Base-by-base conservation (phyloP, 177 flowering plant genomes). In the Telopea speciosissima region DNA sequence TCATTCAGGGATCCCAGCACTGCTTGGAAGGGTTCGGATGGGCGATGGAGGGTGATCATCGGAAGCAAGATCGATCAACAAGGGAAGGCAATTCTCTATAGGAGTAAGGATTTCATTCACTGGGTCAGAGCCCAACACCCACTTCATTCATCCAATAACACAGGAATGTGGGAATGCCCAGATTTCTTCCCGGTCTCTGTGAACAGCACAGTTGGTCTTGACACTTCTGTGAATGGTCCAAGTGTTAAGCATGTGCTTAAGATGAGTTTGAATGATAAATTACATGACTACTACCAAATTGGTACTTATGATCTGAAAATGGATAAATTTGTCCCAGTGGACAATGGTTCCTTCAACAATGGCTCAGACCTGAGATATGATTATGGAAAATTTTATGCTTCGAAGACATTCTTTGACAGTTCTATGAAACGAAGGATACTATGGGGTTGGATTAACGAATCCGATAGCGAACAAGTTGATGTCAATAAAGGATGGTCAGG, bases 341-440 rank as follows among this genome's bases (percentile, higher is more conserved):
- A 83, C 62, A 17, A 36, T 25, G 79, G 73, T 3, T 79, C 80
- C 0, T 72, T 79, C 6, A 75, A 79, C n/a, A 52, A 40, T 24
- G 76, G 64, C 21, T 25, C 75, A 21, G 83, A 81, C 7, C 67
- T 83, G 58, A 80, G 85, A 52, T 78, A 76, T 65, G 85, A 80
- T 70, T 83, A 84, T 73, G 87, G 87, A 7, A 84, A 84, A 68
- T 82, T 72, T 69, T 85, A 85, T 65, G 88, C 83, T 28, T 85
- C 86, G 1, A 85, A 85, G 69, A 75, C 85, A 0, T 85, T 85
- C 69, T 85, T 75, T 60, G 88, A 85, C 31, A 60, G 72, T 17
- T 17, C 13, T 0, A 76, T 44, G 64, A 70, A 76, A 8, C 72
- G 88, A 66, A 82, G 88, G 73, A 74, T 83, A 10, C 68, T 83